These are phyloP conservation scores for Butyriboletus appendiculatus DNA, from an alignment of 1,284 basidiomycete genomes.

Conservation along the genomic window DNA sequence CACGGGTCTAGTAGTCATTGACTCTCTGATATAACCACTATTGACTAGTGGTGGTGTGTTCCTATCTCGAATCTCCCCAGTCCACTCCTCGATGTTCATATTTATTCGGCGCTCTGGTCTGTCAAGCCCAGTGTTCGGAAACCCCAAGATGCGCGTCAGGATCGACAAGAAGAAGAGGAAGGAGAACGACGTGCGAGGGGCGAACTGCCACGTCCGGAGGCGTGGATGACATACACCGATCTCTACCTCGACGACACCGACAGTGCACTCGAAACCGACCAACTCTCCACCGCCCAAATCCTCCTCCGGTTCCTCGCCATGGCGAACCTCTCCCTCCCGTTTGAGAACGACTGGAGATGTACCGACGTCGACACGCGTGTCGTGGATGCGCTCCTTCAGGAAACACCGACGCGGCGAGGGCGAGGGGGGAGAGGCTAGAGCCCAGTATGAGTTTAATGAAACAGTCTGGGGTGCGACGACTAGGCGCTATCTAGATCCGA, in stretches of 20 bases:
- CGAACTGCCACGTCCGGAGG: constrained; percentile 6
- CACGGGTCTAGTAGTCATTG: too few species aligned
- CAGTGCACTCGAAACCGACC: constrained; percentile 31
- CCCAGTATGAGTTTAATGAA: too few species aligned
- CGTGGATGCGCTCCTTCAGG: constrained; percentile 16
- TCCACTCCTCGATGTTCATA: constrained; percentile 45
- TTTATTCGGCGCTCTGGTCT: constrained; percentile 53
- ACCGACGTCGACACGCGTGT: constrained; percentile 10
- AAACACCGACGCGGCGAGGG: constrained; percentile 17
- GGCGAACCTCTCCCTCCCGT: constrained; percentile 48
- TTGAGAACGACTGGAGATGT: neutral
- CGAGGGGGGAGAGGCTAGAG: constrained; percentile 26
- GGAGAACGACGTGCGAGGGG: constrained; percentile 25
- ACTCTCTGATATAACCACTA: too few species aligned
- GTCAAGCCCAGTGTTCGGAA: constrained; percentile 45
- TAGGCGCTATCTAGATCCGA: too few species aligned
- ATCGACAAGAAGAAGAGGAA: constrained; percentile 26
- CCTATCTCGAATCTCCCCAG: constrained; percentile 55
- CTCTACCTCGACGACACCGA: constrained; percentile 17
- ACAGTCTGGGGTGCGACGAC: too few species aligned
- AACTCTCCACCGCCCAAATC: constrained; percentile 49
- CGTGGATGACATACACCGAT: constrained; percentile 8
- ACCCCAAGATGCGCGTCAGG: constrained; percentile 33
- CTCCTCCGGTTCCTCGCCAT: constrained; percentile 63
- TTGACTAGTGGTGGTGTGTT: too few species aligned